phyloP scores from a whole-genome alignment of 2,329 filamentous ascomycete genomes.

The Verticillium zaregamsianum region DNA sequence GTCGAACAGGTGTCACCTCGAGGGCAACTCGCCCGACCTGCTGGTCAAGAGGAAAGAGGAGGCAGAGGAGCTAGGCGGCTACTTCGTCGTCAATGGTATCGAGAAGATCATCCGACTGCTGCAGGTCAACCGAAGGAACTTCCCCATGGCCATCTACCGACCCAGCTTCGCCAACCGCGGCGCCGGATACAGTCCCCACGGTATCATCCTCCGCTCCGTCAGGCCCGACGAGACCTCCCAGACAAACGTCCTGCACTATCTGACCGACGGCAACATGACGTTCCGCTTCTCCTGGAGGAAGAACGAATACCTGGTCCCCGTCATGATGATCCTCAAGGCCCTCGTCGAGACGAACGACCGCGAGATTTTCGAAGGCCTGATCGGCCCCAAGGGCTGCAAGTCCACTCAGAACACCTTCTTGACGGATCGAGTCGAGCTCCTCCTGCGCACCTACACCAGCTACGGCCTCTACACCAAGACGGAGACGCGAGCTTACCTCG shows the following conservation, averaged over 20 bases:
- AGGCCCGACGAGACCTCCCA: slow-evolving; percentile 97
- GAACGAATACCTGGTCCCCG: slow-evolving; percentile 91
- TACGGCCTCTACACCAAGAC: slow-evolving; percentile 80
- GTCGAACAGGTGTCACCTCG: slow-evolving; percentile 88
- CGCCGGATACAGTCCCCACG: slow-evolving; percentile 79
- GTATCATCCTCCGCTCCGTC: slow-evolving; percentile 87
- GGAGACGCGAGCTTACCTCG: slow-evolving; percentile 81
- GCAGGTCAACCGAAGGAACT: slow-evolving; percentile 86
- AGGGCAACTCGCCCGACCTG: slow-evolving; percentile 76
- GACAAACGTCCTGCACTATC: slow-evolving; percentile 94
- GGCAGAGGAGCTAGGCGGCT: slow-evolving; percentile 91
- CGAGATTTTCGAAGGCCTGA: slow-evolving; percentile 91
- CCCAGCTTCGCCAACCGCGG: slow-evolving; percentile 88
- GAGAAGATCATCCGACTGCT: slow-evolving; percentile 95
- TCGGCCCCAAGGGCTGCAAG: slow-evolving; percentile 72
- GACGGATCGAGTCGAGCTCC: slow-evolving; percentile 86
- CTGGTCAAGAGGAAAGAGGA: slow-evolving; percentile 89
- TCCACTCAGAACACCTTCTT: slow-evolving; percentile 86
- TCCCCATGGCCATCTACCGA: slow-evolving; percentile 89
- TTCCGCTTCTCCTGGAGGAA: slow-evolving; percentile 98
- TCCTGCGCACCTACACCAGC: slow-evolving; percentile 88
- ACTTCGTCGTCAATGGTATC: slow-evolving; percentile 96
- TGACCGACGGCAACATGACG: slow-evolving; percentile 92
- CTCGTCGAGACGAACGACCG: slow-evolving; percentile 93
- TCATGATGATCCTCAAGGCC: slow-evolving; percentile 95